Base-by-base conservation (phyloP, 805 yeast species). In the Tetrapisispora phaffii region DNA sequence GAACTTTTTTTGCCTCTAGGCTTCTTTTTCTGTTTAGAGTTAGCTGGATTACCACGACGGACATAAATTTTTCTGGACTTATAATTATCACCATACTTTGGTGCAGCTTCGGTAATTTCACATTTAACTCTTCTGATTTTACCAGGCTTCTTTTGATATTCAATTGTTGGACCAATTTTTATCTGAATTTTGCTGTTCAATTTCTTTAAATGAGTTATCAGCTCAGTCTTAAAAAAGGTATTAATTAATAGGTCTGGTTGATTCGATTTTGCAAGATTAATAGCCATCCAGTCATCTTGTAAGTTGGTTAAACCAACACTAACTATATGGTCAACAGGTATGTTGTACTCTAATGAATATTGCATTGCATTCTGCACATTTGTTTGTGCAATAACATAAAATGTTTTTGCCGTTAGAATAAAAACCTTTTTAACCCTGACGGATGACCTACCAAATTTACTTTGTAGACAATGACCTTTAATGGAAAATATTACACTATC, bases 391-490 rank as follows among this genome's bases (percentile, higher is more conserved):
- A 93, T 69, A 26, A 93, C 73, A 59, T 80, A 82, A 19, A 93
- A 72, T 10, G 71, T 69, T 10, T 72, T 60, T 22, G 68, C 69
- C 0, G 96, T 85, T 49, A 93, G 66, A 36, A 93, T 68, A 50
- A 87, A 78, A 4, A 82, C 75, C 49, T 93, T 76, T 37, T 83
- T 80, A 44, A 85, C 59, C 49, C 96, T 72, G 51, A 77, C 79
- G 6, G 96, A 82, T 0, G 97, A 88, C 53, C 97, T 74, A 48
- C 98, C 98, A 63, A 93, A 87, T 57, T 93, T 90, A 12, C 95
- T 73, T 52, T 77, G 77, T 46, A 93, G 69, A 29, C 80, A 75
- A 60, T 93, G 96, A 36, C 95, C 95, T 41, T 82, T 77, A 39
- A 77, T 67, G 2, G 97, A 87, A 58, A 90, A 93, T 2, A 79